Evolutionary conservation across 345 rosid species (phyloP).

Genomic region (Syzygium grande): DNA sequence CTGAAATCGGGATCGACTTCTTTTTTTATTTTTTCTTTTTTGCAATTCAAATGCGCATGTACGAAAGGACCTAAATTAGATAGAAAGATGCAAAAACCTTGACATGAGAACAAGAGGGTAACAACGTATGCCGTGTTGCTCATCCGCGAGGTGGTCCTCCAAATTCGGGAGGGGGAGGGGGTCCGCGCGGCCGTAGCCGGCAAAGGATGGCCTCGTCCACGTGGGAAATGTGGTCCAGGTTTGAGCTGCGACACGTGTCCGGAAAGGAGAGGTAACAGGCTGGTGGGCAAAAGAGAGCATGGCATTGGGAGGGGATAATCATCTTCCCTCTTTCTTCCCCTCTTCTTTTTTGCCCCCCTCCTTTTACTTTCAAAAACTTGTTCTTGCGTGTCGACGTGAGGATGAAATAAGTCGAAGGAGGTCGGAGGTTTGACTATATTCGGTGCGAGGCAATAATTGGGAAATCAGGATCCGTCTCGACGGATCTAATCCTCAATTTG

Average conservation of each 20-base stretch:
- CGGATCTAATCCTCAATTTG: neutral
- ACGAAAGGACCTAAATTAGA: no score
- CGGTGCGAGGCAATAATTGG: neutral
- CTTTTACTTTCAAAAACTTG: neutral
- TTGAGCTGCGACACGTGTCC: constrained; percentile 3
- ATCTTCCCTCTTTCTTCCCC: neutral
- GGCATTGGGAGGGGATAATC: neutral
- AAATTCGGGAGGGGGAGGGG: neutral
- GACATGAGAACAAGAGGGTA: neutral
- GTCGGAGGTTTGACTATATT: neutral
- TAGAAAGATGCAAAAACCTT: neutral
- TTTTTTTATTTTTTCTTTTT: neutral
- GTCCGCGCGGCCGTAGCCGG: constrained; percentile 40
- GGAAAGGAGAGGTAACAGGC: constrained; percentile 21
- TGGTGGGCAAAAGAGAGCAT: constrained; percentile 3
- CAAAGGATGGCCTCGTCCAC: constrained; percentile 36
- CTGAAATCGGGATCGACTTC: neutral
- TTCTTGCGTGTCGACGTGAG: neutral
- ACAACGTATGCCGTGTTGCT: neutral
- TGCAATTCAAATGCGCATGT: neutral
- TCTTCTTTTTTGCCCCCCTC: neutral
- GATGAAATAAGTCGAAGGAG: neutral
- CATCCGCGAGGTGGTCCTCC: constrained; percentile 26
- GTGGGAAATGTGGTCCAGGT: constrained; percentile 43
- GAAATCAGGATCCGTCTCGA: neutral